Evolutionary conservation across 2,329 filamentous ascomycete genomes (phyloP), one percentile per base, ranked within the genome.

Genomic region (Pyrenophora seminiperda): DNA sequence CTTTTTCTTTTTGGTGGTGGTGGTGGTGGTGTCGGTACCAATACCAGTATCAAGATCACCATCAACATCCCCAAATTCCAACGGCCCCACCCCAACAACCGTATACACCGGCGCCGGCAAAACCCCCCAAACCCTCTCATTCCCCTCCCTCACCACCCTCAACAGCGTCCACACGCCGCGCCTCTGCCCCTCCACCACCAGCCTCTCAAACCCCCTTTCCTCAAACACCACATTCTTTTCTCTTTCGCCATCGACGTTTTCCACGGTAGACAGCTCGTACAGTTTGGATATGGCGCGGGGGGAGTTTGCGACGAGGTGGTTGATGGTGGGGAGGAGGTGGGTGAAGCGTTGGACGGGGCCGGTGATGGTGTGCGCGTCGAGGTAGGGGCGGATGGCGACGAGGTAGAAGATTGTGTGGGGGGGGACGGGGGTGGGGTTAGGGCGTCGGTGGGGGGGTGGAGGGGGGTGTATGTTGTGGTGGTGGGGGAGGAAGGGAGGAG

Each of bases 341-440:
- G 32, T 17, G 58, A 67, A 68, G 4, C 18, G 29, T 2, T 41
- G 20, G 2, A 41, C 43, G 5, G 66, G 66, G 37, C 63, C 62
- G 47, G 53, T 17, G 47, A 63, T 47, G 5, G 41, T 30, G 53
- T 54, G 54, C 6, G 44, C 42, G 51, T 69, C 63, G 11, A 47
- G 58, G 54, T 66, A 61, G 0, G 62, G 66, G 1, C 53, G 54
- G 6, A 41, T 63, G 56, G 57, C 41, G 42, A 56, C 54, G 24
- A 69, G 64, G 51, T 67, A 68, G 52, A 56, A 56, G 53, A 63
- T 50, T 7, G 62, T 62, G 34, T 51, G n/a, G 2, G 46, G 17
- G 7, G 24, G 13, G 18, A 34, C 19, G 11, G 40, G 5, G 15
- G 54, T n/a, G n/a, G n/a, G n/a, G n/a, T n/a, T n/a, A n/a, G n/a